A percentile compares a stretch with the other conserved stretches of the same genome.
phyloP scores from a whole-genome alignment of 2,329 filamentous ascomycete genomes.

The Mariannaea sp. region DNA sequence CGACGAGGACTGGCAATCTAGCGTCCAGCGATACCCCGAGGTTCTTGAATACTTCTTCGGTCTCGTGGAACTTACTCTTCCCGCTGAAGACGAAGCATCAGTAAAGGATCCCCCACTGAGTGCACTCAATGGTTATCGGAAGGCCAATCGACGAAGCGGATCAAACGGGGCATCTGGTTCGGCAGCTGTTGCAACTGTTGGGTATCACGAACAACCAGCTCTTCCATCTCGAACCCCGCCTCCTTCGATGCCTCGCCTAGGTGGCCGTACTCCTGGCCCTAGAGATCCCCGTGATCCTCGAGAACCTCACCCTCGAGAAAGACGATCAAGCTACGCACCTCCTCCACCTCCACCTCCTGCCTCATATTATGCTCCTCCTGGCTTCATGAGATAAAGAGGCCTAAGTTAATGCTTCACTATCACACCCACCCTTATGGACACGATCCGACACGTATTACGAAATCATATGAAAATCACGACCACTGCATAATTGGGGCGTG shows the following conservation, averaged over 20 bases:
- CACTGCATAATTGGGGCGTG: slow-evolving; percentile 36
- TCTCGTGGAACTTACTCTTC: slow-evolving; percentile 69
- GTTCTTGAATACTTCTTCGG: slow-evolving; percentile 82
- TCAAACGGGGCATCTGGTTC: slow-evolving; percentile 44
- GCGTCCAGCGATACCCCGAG: slow-evolving; percentile 77
- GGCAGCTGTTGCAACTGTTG: slow-evolving; percentile 34
- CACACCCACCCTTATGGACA: slow-evolving; percentile 23
- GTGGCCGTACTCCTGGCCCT: slow-evolving; percentile 34
- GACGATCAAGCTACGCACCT: slow-evolving; percentile 29
- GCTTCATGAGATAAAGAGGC: slow-evolving; percentile 20
- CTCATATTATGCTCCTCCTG: slow-evolving; percentile 27
- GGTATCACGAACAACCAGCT: slow-evolving; percentile 33
- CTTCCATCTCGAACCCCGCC: slow-evolving; percentile 36
- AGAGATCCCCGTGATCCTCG: background rate
- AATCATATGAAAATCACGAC: slow-evolving; percentile 38
- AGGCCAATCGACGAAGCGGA: slow-evolving; percentile 48
- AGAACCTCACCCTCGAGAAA: slow-evolving; percentile 34
- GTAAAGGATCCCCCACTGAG: slow-evolving; percentile 66
- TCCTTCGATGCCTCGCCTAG: slow-evolving; percentile 33
- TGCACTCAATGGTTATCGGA: slow-evolving; percentile 55
- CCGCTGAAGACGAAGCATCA: slow-evolving; percentile 62
- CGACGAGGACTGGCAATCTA: slow-evolving; percentile 78
- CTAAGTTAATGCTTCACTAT: slow-evolving; percentile 13
- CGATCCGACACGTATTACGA: slow-evolving; percentile 32
- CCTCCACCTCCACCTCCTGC: slow-evolving; percentile 29